phyloP scores from a whole-genome alignment of 768 basidiomycete species.

The Gymnopilus dilepis region DNA sequence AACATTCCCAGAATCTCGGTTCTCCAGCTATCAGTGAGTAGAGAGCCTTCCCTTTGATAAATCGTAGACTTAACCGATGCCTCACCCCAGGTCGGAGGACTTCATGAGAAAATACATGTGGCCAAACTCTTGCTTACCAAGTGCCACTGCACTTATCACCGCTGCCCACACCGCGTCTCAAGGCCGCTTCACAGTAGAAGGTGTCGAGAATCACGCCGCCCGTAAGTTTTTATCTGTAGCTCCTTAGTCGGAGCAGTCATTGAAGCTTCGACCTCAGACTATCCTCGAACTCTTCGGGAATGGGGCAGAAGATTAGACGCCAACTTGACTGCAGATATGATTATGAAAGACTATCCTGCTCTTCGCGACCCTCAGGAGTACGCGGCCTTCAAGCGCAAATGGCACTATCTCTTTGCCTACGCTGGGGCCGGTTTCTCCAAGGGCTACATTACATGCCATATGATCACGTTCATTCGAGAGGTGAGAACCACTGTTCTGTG shows the following conservation, averaged over 20 bases:
- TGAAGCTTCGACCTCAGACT: constrained; percentile 52
- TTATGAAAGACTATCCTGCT: constrained; percentile 64
- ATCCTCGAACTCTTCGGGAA: constrained; percentile 91
- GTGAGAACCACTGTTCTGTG: constrained; percentile 41
- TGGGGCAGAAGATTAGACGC: constrained; percentile 81
- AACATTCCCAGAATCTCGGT: constrained; percentile 74
- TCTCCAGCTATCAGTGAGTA: constrained; percentile 71
- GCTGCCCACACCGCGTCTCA: constrained; percentile 73
- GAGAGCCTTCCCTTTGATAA: constrained; percentile 7
- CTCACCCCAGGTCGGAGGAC: constrained; percentile 63
- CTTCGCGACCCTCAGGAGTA: constrained; percentile 61
- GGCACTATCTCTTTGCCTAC: constrained; percentile 85
- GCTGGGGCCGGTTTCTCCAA: constrained; percentile 81
- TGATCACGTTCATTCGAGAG: constrained; percentile 75
- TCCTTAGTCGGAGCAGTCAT: constrained; percentile 17
- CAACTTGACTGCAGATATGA: constrained; percentile 63
- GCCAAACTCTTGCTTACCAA: constrained; percentile 88
- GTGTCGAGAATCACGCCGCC: constrained; percentile 83
- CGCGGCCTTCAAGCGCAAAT: constrained; percentile 78
- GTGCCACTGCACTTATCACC: constrained; percentile 79
- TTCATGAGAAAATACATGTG: constrained; percentile 91
- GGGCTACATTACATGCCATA: constrained; percentile 83
- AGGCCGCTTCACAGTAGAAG: constrained; percentile 81
- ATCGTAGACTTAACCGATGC: constrained; percentile 1
- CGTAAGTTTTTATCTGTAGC: constrained; percentile 48